Evolutionary conservation across 108 stramenopile genomes (phyloP).

Genomic region (Epithemia pelagica): DNA sequence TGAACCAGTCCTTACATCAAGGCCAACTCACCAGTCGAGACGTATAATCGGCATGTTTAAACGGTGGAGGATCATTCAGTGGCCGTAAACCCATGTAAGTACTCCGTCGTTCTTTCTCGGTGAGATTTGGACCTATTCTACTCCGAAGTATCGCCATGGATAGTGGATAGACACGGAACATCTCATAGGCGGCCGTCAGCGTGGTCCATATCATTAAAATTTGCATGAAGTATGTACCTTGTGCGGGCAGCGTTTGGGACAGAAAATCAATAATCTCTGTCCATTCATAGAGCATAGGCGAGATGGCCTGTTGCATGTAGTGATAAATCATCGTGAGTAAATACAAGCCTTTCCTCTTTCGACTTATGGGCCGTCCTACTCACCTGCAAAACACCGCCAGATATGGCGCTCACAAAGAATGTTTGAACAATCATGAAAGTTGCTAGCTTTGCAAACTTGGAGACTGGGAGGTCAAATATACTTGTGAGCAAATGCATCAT

Average conservation of each 20-base stretch:
- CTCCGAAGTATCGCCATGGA: constrained; percentile 25
- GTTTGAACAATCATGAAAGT: constrained; percentile 58
- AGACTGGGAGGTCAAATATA: too few species aligned
- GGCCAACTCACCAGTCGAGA: not conserved
- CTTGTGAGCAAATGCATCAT: too few species aligned
- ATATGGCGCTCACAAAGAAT: constrained; percentile 62
- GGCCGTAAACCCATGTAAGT: constrained; percentile 24
- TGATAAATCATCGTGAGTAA: too few species aligned
- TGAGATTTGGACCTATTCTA: constrained; percentile 36
- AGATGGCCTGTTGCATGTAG: constrained; percentile 21
- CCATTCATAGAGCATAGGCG: constrained; percentile 26
- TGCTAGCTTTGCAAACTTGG: constrained; percentile 49
- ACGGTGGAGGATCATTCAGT: constrained; percentile 33
- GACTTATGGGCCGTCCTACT: not conserved
- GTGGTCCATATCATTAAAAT: constrained; percentile 35
- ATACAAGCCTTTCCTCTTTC: not conserved
- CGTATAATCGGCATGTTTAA: constrained; percentile 23
- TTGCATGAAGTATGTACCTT: constrained; percentile 49
- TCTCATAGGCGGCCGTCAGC: constrained; percentile 22
- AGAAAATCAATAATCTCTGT: constrained; percentile 29
- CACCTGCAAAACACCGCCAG: constrained; percentile 27
- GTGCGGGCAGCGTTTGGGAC: constrained; percentile 41
- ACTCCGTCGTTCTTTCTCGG: constrained; percentile 41
- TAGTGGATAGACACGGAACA: constrained; percentile 30
- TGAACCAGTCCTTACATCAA: too few species aligned